These are phyloP conservation scores for Ceratobasidium sp. DNA, from an alignment of 1,284 basidiomycete species.

Conservation along the genomic window DNA sequence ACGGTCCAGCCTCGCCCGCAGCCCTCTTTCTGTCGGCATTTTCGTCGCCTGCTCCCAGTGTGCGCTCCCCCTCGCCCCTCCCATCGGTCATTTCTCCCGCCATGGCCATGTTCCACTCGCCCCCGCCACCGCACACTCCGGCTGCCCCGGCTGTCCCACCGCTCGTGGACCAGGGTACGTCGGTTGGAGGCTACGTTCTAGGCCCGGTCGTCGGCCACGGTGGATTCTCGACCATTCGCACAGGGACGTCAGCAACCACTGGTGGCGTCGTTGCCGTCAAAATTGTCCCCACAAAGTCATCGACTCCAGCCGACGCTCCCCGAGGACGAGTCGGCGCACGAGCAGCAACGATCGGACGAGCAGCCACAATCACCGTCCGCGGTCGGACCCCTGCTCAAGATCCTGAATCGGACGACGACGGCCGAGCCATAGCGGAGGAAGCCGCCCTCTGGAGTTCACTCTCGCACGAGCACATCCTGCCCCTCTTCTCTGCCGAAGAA, in stretches of 20 bases:
- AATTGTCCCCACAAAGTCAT: slow-evolving; percentile 64
- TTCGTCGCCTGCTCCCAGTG: slow-evolving; percentile 44
- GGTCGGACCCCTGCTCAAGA: slow-evolving; percentile 45
- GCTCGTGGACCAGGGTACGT: slow-evolving; percentile 28
- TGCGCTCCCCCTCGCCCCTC: slow-evolving; percentile 29
- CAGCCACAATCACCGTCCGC: slow-evolving; percentile 47
- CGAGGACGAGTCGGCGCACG: slow-evolving; percentile 36
- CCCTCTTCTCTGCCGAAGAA: slow-evolving; percentile 74
- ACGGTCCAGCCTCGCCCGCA: slow-evolving; percentile 63
- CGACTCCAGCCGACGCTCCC: slow-evolving; percentile 50
- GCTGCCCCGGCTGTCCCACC: slow-evolving; percentile 16
- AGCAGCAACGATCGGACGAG: slow-evolving; percentile 28
- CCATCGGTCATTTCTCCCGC: slow-evolving; percentile 30
- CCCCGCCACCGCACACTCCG: slow-evolving; percentile 11
- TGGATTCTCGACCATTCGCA: slow-evolving; percentile 85
- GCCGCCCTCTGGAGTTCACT: slow-evolving; percentile 79
- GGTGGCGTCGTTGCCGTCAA: slow-evolving; percentile 80
- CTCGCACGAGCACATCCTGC: slow-evolving; percentile 79
- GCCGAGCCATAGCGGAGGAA: slow-evolving; percentile 66
- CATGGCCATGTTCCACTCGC: slow-evolving; percentile 38
- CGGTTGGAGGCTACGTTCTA: slow-evolving; percentile 65
- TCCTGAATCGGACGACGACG: slow-evolving; percentile 10
- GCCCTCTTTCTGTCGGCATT: slow-evolving; percentile 80
- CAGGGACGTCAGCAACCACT: slow-evolving; percentile 64
- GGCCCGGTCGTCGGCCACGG: slow-evolving; percentile 82